Evolutionary conservation across 2,329 filamentous ascomycete species (phyloP), one percentile per base, ranked within the genome.

Genomic region (Arthrinium puccinioides): DNA sequence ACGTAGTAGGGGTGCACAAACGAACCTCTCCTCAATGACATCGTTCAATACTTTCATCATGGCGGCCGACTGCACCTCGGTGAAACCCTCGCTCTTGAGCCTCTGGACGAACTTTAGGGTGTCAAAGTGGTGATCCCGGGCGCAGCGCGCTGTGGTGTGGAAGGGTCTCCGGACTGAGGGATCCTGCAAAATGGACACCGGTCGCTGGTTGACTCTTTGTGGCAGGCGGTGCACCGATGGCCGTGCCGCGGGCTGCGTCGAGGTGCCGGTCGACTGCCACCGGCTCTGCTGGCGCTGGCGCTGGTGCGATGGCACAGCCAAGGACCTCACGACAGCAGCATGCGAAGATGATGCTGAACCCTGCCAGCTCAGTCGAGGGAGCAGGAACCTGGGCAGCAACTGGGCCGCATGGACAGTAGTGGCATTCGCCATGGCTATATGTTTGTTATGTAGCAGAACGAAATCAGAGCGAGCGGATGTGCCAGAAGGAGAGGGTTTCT

Each of bases 21-120:
- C 54, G 18, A 49, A 82, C 81, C 82, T 94, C 65, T 98, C 92
- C 60, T 97, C 87, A 47, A 98, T 96, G 9, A 97, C 90, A 60
- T 97, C 89, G 62, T 88, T 89, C 26, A 98, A 70, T 6, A 97
- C 87, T 58, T 86, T 87, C 92, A 98, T 97, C 84, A 96, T 92
- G n/a, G 92, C 90, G 19, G 87, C 88, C 3, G 89, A 82, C 63
- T 98, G 92, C 49, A 89, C 84, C 61, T 97, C 90, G 18, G 87
- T 95, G 60, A 97, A 96, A 0, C 92, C 92, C 59, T 98, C 92
- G 48, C 78, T 78, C 60, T 90, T 82, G 27, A 98, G 70, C 36
- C 87, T 75, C 64, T 95, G 87, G 26, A 98, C 89, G 57, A 98
- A 95, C 66, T 95, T 96, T 44, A 98, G 76, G 1, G 92, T 98